Evolutionary conservation across 805 yeast genomes (phyloP).

Genomic region (Metschnikowia bowlesiae): DNA sequence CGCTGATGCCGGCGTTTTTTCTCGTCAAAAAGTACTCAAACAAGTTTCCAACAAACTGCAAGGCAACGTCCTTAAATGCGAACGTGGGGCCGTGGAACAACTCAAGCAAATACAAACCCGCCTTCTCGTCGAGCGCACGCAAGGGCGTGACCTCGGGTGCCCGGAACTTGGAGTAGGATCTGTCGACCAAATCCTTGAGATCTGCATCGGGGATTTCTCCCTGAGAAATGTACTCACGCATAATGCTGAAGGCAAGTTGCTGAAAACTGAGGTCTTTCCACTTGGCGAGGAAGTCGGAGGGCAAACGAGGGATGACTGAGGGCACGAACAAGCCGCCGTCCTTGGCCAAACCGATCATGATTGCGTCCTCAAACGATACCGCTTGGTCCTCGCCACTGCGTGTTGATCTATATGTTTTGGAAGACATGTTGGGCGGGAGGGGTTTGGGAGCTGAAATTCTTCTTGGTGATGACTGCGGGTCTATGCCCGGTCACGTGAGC

Average conservation of each 20-base stretch:
- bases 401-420: conserved; percentile 64
- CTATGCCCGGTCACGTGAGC: not conserved
- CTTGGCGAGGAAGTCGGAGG: conserved; percentile 48
- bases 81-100: conserved; percentile 99
- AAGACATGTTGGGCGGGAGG: conserved; percentile 7
- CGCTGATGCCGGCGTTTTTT: conserved; percentile 52
- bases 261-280: conserved; percentile 79
- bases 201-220: conserved; percentile 71
- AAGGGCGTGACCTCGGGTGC: conserved; percentile 85
- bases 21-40: conserved; percentile 88
- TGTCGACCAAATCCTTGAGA: conserved; percentile 54
- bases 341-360: conserved; percentile 86
- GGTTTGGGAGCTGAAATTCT: not conserved
- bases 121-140: conserved; percentile 51
- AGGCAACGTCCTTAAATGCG: conserved; percentile 98
- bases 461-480: not conserved
- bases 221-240: conserved; percentile 72
- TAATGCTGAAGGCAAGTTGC: conserved; percentile 81
- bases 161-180: conserved; percentile 89
- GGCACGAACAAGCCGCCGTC: conserved; percentile 98
- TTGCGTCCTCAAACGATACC: conserved; percentile 73
- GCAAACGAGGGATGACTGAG: conserved; percentile 66
- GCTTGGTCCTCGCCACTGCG: conserved; percentile 52
- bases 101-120: conserved; percentile 74
- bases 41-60: conserved; percentile 95